These are phyloP conservation scores for Ophiognomonia clavigignenti-juglandacearum DNA, from an alignment of 2,329 filamentous ascomycete genomes.

Conservation along the genomic window DNA sequence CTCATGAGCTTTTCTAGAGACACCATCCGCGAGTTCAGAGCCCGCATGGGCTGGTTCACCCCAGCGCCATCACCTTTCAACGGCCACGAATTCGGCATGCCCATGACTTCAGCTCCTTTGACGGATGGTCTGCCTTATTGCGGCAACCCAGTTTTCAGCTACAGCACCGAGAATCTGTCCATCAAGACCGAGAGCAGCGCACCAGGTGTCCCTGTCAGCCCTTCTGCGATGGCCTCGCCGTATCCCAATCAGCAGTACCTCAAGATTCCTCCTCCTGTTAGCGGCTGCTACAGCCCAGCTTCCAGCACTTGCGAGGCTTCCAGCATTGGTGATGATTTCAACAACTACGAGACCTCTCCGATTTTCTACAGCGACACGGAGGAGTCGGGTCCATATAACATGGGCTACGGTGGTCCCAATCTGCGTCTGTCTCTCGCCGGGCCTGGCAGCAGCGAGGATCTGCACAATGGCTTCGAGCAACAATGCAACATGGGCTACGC, in stretches of 20 bases:
- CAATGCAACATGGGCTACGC: slow-evolving; percentile 27
- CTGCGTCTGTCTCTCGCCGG: slow-evolving; percentile 39
- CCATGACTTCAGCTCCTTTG: slow-evolving; percentile 29
- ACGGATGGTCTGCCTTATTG: slow-evolving; percentile 42
- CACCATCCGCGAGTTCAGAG: slow-evolving; percentile 63
- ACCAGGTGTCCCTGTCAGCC: slow-evolving; percentile 45
- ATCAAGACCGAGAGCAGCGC: slow-evolving; percentile 46
- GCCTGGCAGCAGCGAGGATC: slow-evolving; percentile 21
- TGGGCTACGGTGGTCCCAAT: slow-evolving; percentile 40
- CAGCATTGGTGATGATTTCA: slow-evolving; percentile 33
- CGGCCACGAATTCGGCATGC: slow-evolving; percentile 31
- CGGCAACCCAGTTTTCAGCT: slow-evolving; percentile 54
- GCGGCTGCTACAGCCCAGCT: slow-evolving; percentile 56
- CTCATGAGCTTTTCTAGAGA: slow-evolving; percentile 72
- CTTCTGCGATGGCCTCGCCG: slow-evolving; percentile 52
- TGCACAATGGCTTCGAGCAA: slow-evolving; percentile 1
- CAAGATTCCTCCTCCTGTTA: slow-evolving; percentile 58
- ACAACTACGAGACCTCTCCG: slow-evolving; percentile 34
- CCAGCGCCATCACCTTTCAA: slow-evolving; percentile 47
- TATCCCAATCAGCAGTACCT: slow-evolving; percentile 54
- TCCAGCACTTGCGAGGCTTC: slow-evolving; percentile 49
- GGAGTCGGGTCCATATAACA: slow-evolving; percentile 47
- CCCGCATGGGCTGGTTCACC: slow-evolving; percentile 62
- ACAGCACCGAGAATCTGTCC: slow-evolving; percentile 59
- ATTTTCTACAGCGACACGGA: slow-evolving; percentile 59